Percentiles rank a stretch among this genome's conserved stretches.
These are phyloP conservation scores for Hirschioporus abietinus DNA, from an alignment of 768 basidiomycete genomes.

Conservation along the genomic window DNA sequence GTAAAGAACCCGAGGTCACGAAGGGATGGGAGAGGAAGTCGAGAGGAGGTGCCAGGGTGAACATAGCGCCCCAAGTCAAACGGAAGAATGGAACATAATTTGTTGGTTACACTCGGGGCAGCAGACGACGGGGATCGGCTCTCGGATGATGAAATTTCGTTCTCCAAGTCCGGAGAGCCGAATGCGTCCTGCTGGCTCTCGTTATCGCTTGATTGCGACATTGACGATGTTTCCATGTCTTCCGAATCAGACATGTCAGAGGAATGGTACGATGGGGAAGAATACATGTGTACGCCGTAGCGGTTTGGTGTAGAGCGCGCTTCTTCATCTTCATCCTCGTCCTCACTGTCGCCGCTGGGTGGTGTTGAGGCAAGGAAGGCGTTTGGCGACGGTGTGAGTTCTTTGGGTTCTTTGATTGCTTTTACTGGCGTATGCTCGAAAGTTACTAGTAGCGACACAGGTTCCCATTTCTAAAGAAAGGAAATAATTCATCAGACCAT, in stretches of 20 bases:
- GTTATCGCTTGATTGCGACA: neutral
- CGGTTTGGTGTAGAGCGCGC: neutral
- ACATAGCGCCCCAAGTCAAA: neutral
- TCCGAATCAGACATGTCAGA: neutral
- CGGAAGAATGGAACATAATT: neutral
- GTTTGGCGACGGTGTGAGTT: neutral
- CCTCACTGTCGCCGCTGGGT: neutral
- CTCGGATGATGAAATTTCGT: neutral
- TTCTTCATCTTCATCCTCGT: neutral
- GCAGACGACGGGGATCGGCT: neutral
- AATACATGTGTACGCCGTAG: conserved; percentile 4
- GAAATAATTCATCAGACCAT: neutral
- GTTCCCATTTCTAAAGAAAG: neutral
- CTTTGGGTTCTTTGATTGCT: neutral
- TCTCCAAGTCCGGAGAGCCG: neutral
- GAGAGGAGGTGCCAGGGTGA: neutral
- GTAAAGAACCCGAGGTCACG: conserved; percentile 2
- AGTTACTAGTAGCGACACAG: neutral
- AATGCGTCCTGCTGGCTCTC: neutral
- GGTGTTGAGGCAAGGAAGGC: neutral
- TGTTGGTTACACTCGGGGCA: neutral
- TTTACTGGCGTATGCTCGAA: neutral
- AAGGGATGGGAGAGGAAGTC: conserved; percentile 5
- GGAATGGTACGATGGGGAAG: neutral
- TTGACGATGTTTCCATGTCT: neutral